Evolutionary conservation across 345 rosid species (phyloP).

Genomic region (Eucalyptus paniculata): DNA sequence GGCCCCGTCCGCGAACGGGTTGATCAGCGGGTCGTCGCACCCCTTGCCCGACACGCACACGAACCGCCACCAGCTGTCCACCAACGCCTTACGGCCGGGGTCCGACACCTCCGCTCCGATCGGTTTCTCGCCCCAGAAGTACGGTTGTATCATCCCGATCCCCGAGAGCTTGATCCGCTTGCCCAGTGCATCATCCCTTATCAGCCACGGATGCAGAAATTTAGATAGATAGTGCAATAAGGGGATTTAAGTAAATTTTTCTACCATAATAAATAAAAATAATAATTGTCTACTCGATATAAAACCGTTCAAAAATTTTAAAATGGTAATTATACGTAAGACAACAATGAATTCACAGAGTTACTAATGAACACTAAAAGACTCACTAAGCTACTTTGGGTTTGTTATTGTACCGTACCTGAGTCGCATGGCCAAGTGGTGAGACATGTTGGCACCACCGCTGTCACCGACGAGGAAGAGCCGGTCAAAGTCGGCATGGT

Average conservation of each 20-base stretch:
- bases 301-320: not conserved
- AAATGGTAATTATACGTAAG: not conserved
- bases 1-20: constrained; percentile 50
- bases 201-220: not conserved
- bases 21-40: constrained; percentile 58
- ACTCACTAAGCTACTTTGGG: not conserved
- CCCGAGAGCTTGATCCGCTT: constrained; percentile 24
- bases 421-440: constrained; percentile 39
- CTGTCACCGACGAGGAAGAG: constrained; percentile 61
- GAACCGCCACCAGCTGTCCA: constrained; percentile 71
- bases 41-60: constrained; percentile 55
- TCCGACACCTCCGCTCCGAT: constrained; percentile 40
- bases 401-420: not conserved
- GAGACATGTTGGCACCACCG: constrained; percentile 57
- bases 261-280: not conserved
- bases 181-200: not conserved
- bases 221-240: not conserved
- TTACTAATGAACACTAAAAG: not conserved
- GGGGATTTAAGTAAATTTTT: not conserved
- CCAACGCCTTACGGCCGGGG: constrained; percentile 29
- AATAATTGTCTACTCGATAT: not conserved
- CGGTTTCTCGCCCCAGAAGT: constrained; percentile 55
- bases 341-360: not conserved
- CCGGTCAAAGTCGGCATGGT: constrained; percentile 27
- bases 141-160: constrained; percentile 55